Conservation (phyloP, 257 asterid species). For the Solanum piurae region DNA sequence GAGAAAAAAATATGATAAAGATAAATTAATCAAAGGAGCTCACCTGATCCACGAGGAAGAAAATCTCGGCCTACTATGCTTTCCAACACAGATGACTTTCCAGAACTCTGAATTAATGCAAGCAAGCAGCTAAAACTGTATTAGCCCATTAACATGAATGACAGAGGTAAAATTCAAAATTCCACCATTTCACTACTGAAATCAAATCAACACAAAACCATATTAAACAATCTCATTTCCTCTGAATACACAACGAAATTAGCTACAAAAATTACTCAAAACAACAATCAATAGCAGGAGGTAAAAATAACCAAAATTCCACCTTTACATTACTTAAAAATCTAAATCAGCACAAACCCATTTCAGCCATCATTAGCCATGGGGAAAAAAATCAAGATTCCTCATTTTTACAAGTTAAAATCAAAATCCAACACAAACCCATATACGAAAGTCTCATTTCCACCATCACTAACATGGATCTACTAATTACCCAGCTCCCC, state of each 20-base stretch:
- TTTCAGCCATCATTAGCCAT: background rate
- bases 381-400: background rate
- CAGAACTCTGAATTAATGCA: conserved; percentile 62
- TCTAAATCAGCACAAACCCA: background rate
- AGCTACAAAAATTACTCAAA: background rate
- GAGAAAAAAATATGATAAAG: background rate
- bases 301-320: background rate
- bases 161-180: background rate
- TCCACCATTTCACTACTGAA: background rate
- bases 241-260: background rate
- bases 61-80: conserved; percentile 88
- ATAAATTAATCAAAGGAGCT: conserved; percentile 5
- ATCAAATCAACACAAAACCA: background rate
- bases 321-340: background rate
- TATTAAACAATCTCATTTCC: background rate
- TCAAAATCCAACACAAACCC: background rate
- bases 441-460: background rate
- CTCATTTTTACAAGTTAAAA: background rate
- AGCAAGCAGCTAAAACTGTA: background rate
- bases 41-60: conserved; percentile 97
- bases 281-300: background rate
- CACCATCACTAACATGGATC: background rate
- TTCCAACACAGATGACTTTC: conserved; percentile 92
- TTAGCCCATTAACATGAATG: background rate
- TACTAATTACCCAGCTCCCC: background rate